Conservation (phyloP, 1,139 yeast species). For the Eremothecium sinecaudum region DNA sequence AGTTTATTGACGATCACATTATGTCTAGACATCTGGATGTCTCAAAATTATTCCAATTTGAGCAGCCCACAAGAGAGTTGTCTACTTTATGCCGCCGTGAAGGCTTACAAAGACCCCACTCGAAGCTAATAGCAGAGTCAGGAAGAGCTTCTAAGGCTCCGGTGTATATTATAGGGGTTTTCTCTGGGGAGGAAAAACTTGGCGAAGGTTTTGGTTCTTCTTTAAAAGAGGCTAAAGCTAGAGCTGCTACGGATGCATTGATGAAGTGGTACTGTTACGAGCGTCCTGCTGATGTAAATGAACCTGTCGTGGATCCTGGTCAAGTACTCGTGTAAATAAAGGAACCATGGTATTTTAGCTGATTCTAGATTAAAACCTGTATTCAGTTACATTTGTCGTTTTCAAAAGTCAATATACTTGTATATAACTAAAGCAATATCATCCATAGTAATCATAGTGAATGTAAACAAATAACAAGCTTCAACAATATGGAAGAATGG, state of each 20-base stretch:
- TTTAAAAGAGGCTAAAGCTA: constrained; percentile 79
- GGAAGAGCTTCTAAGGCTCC: constrained; percentile 84
- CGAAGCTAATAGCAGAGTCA: constrained; percentile 82
- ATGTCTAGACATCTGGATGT: constrained; percentile 72
- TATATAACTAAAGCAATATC: constrained; percentile 2
- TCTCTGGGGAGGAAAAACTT: constrained; percentile 68
- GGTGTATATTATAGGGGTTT: constrained; percentile 84
- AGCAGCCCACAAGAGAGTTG: constrained; percentile 79
- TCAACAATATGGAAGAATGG: constrained; percentile 1
- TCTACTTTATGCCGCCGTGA: constrained; percentile 71
- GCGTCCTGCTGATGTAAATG: constrained; percentile 44
- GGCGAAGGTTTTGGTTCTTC: constrained; percentile 97
- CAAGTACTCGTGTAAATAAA: constrained; percentile 32
- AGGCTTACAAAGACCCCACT: constrained; percentile 63
- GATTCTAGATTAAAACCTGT: no score
- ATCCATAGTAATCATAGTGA: not conserved
- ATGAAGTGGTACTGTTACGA: constrained; percentile 87
- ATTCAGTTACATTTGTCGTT: no score
- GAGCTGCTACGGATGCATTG: constrained; percentile 86
- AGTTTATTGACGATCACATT: constrained; percentile 63
- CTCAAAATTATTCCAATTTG: constrained; percentile 64
- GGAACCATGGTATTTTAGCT: no score
- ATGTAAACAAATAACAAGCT: not conserved
- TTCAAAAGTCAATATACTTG: no score
- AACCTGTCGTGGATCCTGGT: constrained; percentile 36